Conservation (phyloP, 139 green algal species). For the Nannochloris sp. region DNA sequence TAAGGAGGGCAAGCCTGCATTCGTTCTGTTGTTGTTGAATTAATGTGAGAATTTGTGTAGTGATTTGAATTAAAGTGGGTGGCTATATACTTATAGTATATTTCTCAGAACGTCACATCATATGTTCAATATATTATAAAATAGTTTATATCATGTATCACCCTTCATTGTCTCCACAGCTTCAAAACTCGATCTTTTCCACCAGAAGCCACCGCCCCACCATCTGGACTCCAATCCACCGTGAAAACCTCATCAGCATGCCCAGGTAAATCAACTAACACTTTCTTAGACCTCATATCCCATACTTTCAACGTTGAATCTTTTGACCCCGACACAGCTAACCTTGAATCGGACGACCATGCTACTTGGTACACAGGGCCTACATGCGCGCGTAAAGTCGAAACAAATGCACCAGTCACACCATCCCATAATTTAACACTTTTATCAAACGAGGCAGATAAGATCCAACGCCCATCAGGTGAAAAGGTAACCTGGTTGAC, state of each 20-base stretch:
- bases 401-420: slow-evolving; percentile 80
- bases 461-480: slow-evolving; percentile 87
- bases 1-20: too few relatives aligned
- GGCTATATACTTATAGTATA: too few relatives aligned
- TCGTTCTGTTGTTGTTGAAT: too few relatives aligned
- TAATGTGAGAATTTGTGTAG: too few relatives aligned
- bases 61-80: too few relatives aligned
- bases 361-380: slow-evolving; percentile 92
- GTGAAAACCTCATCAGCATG: slow-evolving; percentile 81
- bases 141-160: too few relatives aligned
- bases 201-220: slow-evolving; percentile 77
- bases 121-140: too few relatives aligned
- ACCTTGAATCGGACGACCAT: slow-evolving; percentile 86
- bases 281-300: slow-evolving; percentile 52
- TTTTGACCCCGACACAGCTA: slow-evolving; percentile 89
- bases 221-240: slow-evolving; percentile 91
- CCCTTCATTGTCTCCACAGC: slow-evolving; percentile 75
- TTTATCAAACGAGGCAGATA: slow-evolving; percentile 95
- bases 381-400: slow-evolving; percentile 87
- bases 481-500: slow-evolving; percentile 98
- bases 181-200: slow-evolving; percentile 94
- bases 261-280: slow-evolving; percentile 89
- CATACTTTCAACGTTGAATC: slow-evolving; percentile 94
- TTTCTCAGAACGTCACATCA: too few relatives aligned
- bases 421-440: slow-evolving; percentile 96